Percentiles rank a stretch among this genome's conserved stretches.
phyloP scores from a whole-genome alignment of 2,329 filamentous ascomycete species.

The Thermothelomyces thermophilus region DNA sequence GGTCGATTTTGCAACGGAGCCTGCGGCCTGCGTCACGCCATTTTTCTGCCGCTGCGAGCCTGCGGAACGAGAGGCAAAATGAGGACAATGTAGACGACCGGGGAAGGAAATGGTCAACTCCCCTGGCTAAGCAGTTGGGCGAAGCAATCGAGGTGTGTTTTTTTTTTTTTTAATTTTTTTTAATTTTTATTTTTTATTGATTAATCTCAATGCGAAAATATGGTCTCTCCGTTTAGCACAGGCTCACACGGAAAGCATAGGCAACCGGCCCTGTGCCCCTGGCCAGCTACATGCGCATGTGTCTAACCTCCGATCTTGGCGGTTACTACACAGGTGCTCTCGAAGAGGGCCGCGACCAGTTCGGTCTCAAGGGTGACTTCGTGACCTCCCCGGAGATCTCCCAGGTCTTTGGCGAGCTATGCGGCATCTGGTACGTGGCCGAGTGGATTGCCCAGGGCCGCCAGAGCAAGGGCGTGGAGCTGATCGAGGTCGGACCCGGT shows the following conservation, averaged over 20 bases:
- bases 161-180: background rate
- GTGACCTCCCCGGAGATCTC: conserved; percentile 97
- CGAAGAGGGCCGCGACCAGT: conserved; percentile 68
- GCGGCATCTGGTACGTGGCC: conserved; percentile 90
- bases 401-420: conserved; percentile 89
- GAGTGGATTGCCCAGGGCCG: conserved; percentile 93
- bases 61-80: background rate
- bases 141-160: conserved; percentile 72
- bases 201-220: background rate
- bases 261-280: conserved; percentile 84
- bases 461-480: conserved; percentile 65
- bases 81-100: conserved; percentile 18
- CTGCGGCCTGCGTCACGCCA: conserved; percentile 5
- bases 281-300: conserved; percentile 97
- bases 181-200: background rate
- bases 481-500: conserved; percentile 92
- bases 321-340: conserved; percentile 86
- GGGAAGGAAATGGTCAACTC: conserved; percentile 77
- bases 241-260: conserved; percentile 1
- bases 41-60: conserved; percentile 14
- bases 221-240: no score
- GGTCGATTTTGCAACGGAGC: background rate
- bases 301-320: conserved; percentile 80
- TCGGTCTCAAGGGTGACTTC: conserved; percentile 90
- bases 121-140: conserved; percentile 77